Percentiles rank a stretch among this genome's conserved stretches.
These are phyloP conservation scores for Pythium sukuiense DNA, from an alignment of 352 stramenopile genomes.

Conservation along the genomic window DNA sequence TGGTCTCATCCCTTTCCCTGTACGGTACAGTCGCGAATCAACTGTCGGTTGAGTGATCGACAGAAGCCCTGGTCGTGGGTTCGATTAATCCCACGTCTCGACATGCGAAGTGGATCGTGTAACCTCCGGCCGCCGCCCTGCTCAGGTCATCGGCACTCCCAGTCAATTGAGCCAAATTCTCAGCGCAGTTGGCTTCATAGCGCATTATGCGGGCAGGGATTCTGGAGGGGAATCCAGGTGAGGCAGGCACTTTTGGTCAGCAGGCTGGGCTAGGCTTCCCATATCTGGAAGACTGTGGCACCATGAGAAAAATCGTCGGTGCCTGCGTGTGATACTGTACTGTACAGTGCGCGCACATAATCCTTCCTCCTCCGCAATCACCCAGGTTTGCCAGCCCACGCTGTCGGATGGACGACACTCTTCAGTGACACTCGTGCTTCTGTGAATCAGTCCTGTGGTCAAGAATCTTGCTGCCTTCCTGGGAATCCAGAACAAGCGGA, in stretches of 20 bases:
- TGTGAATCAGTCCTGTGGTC: not conserved
- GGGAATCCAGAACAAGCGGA: not conserved
- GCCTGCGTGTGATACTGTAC: not conserved
- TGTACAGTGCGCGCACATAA: not conserved
- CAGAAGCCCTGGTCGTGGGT: conserved; percentile 10
- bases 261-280: no score
- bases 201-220: not conserved
- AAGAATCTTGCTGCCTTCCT: not conserved
- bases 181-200: not conserved
- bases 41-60: conserved; percentile 6
- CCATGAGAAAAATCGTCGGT: not conserved
- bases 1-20: not conserved
- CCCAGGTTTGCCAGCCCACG: no score
- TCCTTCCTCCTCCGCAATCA: not conserved
- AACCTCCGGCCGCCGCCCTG: conserved; percentile 13
- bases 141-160: conserved; percentile 17
- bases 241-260: no score
- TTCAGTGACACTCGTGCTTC: not conserved
- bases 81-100: conserved; percentile 27
- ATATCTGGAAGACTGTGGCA: no score
- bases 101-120: conserved; percentile 17
- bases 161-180: not conserved
- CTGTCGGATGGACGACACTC: not conserved
- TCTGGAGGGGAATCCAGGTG: no score
- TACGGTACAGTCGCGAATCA: not conserved